These are phyloP conservation scores for Lodderomyces margitis DNA, from an alignment of 1,139 yeast genomes.

Conservation along the genomic window DNA sequence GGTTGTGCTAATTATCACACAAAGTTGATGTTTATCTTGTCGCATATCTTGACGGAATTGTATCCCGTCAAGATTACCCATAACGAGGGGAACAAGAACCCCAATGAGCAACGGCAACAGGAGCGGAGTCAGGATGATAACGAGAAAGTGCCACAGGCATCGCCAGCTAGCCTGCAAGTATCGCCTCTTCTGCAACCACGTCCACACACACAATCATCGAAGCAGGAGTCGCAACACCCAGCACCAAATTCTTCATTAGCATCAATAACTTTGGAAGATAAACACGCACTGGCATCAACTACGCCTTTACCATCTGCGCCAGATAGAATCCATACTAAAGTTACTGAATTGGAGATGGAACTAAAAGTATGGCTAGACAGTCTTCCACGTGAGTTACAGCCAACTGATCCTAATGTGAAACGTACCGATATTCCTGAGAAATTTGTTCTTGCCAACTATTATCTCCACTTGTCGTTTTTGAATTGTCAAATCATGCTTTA, in stretches of 20 bases:
- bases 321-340: slow-evolving; percentile 55
- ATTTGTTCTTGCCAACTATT: slow-evolving; percentile 70
- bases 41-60: slow-evolving; percentile 42
- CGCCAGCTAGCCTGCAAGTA: slow-evolving; percentile 1
- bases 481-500: slow-evolving; percentile 84
- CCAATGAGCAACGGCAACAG: slow-evolving; percentile 4
- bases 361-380: slow-evolving; percentile 73
- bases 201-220: background rate
- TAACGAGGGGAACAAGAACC: slow-evolving; percentile 6
- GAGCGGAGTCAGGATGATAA: background rate
- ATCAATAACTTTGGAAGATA: slow-evolving; percentile 2
- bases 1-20: slow-evolving; percentile 89
- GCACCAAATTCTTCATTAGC: slow-evolving; percentile 4
- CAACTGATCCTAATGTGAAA: slow-evolving; percentile 56
- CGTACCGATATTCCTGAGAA: slow-evolving; percentile 48
- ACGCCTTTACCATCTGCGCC: slow-evolving; percentile 22
- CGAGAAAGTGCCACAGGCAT: background rate
- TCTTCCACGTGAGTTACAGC: slow-evolving; percentile 71
- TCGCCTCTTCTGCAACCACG: background rate
- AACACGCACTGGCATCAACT: background rate
- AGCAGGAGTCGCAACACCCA: background rate
- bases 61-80: slow-evolving; percentile 39
- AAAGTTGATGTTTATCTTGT: slow-evolving; percentile 51
- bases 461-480: slow-evolving; percentile 73
- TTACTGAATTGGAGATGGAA: slow-evolving; percentile 70